These are phyloP conservation scores for Coprinopsis strossmayeri DNA, from an alignment of 768 basidiomycete species.

Conservation along the genomic window DNA sequence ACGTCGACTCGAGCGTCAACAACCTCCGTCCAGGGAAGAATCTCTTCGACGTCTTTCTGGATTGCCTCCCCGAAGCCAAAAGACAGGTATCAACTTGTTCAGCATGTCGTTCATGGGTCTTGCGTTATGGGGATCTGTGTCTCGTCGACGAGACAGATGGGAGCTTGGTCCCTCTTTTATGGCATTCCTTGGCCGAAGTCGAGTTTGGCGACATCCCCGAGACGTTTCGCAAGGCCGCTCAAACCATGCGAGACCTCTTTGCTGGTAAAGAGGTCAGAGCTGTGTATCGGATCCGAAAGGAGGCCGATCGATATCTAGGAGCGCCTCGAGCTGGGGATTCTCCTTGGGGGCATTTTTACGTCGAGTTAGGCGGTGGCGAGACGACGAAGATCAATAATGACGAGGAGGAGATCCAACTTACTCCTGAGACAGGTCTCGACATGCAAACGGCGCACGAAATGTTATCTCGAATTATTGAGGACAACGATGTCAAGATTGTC, in stretches of 20 bases:
- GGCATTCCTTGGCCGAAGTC: not conserved
- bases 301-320: not conserved
- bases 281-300: not conserved
- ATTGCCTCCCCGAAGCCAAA: not conserved
- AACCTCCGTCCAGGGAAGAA: not conserved
- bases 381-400: not conserved
- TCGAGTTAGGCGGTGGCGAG: not conserved
- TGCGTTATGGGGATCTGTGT: conserved; percentile 3
- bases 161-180: not conserved
- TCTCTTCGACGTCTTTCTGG: not conserved
- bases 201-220: not conserved
- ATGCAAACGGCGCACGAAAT: not conserved
- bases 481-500: conserved; percentile 4
- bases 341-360: conserved; percentile 2
- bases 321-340: not conserved
- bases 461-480: not conserved
- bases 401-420: no score
- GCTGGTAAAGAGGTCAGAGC: not conserved
- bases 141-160: conserved; percentile 2
- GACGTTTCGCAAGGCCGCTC: not conserved
- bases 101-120: not conserved
- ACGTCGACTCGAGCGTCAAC: no score
- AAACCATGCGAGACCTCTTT: not conserved
- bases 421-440: not conserved
- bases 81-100: not conserved